Base-by-base conservation (phyloP, 768 basidiomycete species). In the Tephrocybe sp. region DNA sequence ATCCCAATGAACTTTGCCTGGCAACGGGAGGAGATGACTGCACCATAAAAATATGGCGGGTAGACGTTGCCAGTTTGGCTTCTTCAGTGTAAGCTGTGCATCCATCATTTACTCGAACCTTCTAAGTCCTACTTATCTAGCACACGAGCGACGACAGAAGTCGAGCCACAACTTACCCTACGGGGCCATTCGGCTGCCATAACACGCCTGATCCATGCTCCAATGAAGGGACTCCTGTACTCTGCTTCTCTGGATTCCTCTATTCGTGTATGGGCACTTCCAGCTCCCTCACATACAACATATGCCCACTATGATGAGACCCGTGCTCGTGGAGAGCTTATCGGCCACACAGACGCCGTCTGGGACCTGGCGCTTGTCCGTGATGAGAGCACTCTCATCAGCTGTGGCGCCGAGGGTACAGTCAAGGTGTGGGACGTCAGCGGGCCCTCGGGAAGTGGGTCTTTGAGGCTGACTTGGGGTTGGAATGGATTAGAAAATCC, bases 1-100 rank as follows among this genome's bases (percentile, higher is more conserved):
- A 93, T 62, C 90, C 90, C 1, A 86, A 74, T 32, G 90, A 92
- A 57, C 70, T 92, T 39, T 86, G 86, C 61, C 72, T 98, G 48
- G 94, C 89, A n/a, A 92, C 89, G 40, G 97, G 88, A 19, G 92
- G 94, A 23, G 96, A 98, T 64, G 97, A 99, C 64, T 90, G 83
- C 65, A 94, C 92, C 6, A 85, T 98, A 48, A 99, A 99, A 68
- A 81, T 98, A 46, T 99, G 97, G 97, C 80, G 91, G 50, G 80
- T 92, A 72, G 91, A 96, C 57, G 79, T 87, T 13, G 72, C 83
- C 35, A 77, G 81, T 58, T 72, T 94, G 52, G 78, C 90, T 26
- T 87, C 87, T 38, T 83, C 84, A 49, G 79, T 79, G 92, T 94
- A 72, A 65, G 91, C 82, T 38, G 46, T 54, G 34, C 45, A 49